phyloP scores from a whole-genome alignment of 2,329 filamentous ascomycete genomes.

The Arthroderma sp. region DNA sequence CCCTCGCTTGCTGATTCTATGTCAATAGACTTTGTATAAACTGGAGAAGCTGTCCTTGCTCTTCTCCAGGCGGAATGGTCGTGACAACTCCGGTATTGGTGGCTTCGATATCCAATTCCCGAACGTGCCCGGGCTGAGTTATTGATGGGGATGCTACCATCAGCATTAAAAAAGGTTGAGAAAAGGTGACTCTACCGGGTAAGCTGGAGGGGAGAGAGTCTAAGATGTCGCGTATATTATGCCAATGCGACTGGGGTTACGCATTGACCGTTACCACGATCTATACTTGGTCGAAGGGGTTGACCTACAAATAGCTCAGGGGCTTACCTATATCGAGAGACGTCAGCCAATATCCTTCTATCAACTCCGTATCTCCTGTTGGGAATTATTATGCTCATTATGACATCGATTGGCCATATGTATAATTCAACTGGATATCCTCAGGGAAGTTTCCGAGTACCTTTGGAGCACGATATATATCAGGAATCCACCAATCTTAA shows the following conservation, averaged over 20 bases:
- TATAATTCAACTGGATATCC: conserved; percentile 8
- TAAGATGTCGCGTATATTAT: conserved; percentile 14
- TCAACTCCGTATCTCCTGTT: not conserved
- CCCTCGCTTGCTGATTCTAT: conserved; percentile 13
- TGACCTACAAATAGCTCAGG: conserved; percentile 13
- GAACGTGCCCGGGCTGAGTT: not conserved
- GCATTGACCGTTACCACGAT: conserved; percentile 10
- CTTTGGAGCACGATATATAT: conserved; percentile 13
- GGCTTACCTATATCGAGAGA: conserved; percentile 3
- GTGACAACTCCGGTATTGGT: conserved; percentile 11
- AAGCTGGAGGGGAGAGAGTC: conserved; percentile 10
- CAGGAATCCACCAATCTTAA: too few species aligned
- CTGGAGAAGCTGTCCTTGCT: conserved; percentile 14
- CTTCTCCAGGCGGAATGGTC: conserved; percentile 12
- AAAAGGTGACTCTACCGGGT: conserved; percentile 8
- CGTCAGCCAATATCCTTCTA: not conserved
- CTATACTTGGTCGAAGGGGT: conserved; percentile 11
- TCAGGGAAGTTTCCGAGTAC: conserved; percentile 12
- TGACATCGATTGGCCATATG: conserved; percentile 15
- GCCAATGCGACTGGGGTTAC: conserved; percentile 11
- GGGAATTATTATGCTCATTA: conserved; percentile 7
- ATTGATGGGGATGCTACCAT: conserved; percentile 5
- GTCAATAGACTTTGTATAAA: conserved; percentile 14
- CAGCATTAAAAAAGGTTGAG: conserved; percentile 7
- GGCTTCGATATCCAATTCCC: conserved; percentile 13